Base-by-base conservation (phyloP, 2,329 filamentous ascomycete genomes). In the Ramularia endophylla region DNA sequence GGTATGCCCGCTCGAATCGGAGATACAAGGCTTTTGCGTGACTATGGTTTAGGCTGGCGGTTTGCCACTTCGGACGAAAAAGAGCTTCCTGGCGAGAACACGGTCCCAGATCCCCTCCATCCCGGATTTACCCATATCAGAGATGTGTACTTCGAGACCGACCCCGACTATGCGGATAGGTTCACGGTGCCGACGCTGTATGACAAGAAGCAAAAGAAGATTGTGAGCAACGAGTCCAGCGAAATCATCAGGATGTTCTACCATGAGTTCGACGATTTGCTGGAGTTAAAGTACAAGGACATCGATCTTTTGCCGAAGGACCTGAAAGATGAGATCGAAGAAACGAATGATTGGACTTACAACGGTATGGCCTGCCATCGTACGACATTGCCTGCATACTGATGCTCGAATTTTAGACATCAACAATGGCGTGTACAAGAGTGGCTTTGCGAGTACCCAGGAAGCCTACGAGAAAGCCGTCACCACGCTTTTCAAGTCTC, bases 191-290 rank as follows among this genome's bases (percentile, higher is more conserved):
- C 89, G 0, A 83, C 87, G 3, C 72, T 95, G 41, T 94, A 84
- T 68, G 87, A 94, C 66, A 87, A 79, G 67, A 80, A 83, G 68
- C 67, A 71, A 38, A 75, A 81, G 56, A 77, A 71, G 25, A 94
- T 95, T 58, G 88, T 95, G 48, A 92, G 76, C 76, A 95, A 95
- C 54, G 89, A 95, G 74, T 87, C 84, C 64, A 81, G 82, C 52
- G 89, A 95, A 69, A 95, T 95, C 61, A 81, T 95, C 62, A 81
- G 89, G 60, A 94, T 95, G 85, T 71, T 95, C 47, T 85, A 85
- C 60, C 75, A 74, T 30, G 85, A 80, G 63, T 97, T 97, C 60
- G 81, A 97, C 43, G 59, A 66, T 28, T 35, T 72, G 17, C 52
- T 74, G n/a, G 64, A 64, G 2, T 52, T 57, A 38, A 59, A 70